Percentiles rank a stretch among this genome's conserved stretches.
These are phyloP conservation scores for Camelina sativa DNA, from an alignment of 345 rosid species.

Conservation along the genomic window DNA sequence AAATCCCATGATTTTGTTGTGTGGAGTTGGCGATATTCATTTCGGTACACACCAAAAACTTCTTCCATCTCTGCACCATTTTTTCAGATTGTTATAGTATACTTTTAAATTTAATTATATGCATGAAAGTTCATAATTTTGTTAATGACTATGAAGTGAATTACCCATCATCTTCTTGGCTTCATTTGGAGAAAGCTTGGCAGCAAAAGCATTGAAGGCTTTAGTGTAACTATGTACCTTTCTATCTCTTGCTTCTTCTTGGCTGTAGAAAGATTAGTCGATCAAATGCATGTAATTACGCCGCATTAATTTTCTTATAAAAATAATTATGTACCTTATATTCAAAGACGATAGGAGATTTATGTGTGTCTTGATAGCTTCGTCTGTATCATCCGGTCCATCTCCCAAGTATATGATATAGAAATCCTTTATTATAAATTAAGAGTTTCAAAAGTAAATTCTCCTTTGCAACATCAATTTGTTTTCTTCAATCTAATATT, in stretches of 20 bases:
- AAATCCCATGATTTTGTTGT: conserved; percentile 96
- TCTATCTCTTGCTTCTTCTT: conserved; percentile 62
- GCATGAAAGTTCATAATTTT: neutral
- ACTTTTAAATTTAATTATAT: neutral
- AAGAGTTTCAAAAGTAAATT: neutral
- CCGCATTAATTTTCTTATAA: neutral
- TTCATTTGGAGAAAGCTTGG: conserved; percentile 69
- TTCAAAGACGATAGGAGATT: conserved; percentile 54
- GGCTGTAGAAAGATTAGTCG: conserved; percentile 44
- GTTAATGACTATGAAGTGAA: neutral
- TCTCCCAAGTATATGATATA: conserved; percentile 61
- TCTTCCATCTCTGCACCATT: conserved; percentile 54
- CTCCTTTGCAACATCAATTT: conserved; percentile 13
- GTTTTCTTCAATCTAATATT: neutral
- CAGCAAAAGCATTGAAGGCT: conserved; percentile 92
- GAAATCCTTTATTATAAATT: conserved; percentile 42
- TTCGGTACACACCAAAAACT: conserved; percentile 63
- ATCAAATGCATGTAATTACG: neutral
- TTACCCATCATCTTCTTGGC: conserved; percentile 62
- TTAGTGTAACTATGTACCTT: conserved; percentile 76
- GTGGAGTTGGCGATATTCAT: conserved; percentile 71
- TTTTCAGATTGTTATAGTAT: neutral
- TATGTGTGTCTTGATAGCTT: conserved; percentile 46
- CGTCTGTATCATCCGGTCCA: conserved; percentile 29
- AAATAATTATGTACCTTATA: conserved; percentile 46